phyloP scores from a whole-genome alignment of 163 green algal species.

The Scenedesmus sp. region DNA sequence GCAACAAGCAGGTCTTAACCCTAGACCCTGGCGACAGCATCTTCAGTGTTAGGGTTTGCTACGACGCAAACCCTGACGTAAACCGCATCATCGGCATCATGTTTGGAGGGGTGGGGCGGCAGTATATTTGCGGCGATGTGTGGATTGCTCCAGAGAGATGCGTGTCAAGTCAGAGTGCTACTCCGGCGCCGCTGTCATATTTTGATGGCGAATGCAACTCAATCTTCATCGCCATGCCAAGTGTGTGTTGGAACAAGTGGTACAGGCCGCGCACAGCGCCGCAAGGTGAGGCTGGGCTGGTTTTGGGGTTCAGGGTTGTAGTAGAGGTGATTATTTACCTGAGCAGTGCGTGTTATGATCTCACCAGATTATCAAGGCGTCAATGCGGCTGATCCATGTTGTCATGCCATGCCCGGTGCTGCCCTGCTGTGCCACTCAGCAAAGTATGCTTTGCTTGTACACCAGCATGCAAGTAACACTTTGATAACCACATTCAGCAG shows the following conservation, averaged over 20 bases:
- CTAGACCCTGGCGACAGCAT: neutral
- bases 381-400: too few relatives aligned
- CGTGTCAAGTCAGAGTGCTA: neutral
- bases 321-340: neutral
- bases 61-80: neutral
- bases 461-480: too few relatives aligned
- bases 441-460: too few relatives aligned
- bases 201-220: neutral
- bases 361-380: neutral
- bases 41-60: neutral
- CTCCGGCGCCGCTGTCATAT: constrained; percentile 6
- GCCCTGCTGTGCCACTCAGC: too few relatives aligned
- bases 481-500: too few relatives aligned
- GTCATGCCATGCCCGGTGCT: too few relatives aligned
- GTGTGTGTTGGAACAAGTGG: constrained; percentile 29
- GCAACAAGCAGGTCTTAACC: neutral
- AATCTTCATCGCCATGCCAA: neutral
- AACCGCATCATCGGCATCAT: neutral
- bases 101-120: neutral
- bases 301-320: neutral
- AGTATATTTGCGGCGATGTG: neutral
- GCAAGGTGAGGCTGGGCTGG: neutral
- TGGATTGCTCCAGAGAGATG: constrained; percentile 4
- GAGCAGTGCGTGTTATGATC: neutral
- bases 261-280: neutral